Evolutionary conservation across 2,329 filamentous ascomycete species (phyloP).

Genomic region (Bipolaris cookei): DNA sequence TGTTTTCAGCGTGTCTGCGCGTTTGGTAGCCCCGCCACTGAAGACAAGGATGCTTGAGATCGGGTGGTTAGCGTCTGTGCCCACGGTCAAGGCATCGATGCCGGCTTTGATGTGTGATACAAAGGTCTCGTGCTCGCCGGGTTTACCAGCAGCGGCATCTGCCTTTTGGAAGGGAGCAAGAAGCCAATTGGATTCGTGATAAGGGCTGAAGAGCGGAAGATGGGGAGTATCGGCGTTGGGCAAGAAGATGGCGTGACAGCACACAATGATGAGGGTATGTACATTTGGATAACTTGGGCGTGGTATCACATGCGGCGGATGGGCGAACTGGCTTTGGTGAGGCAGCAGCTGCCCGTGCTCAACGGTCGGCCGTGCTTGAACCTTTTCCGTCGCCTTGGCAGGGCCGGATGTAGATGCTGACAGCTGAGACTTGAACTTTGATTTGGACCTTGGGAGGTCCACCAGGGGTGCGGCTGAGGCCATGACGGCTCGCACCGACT

Average conservation of each 20-base stretch:
- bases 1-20: constrained; percentile 35
- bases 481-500: constrained; percentile 28
- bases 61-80: constrained; percentile 49
- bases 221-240: constrained; percentile 34
- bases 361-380: constrained; percentile 8
- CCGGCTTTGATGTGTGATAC: constrained; percentile 75
- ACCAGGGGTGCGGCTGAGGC: constrained; percentile 38
- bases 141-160: constrained; percentile 48
- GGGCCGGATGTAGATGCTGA: constrained; percentile 16
- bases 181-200: constrained; percentile 60
- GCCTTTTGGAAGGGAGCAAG: constrained; percentile 74
- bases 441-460: constrained; percentile 42
- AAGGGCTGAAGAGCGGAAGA: constrained; percentile 39
- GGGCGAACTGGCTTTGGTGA: constrained; percentile 31
- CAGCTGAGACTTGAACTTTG: constrained; percentile 8
- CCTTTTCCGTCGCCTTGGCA: constrained; percentile 13
- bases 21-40: constrained; percentile 66
- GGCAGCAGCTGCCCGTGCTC: constrained; percentile 6
- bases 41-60: constrained; percentile 64
- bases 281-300: constrained; percentile 33
- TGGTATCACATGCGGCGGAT: constrained; percentile 40
- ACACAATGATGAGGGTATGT: constrained; percentile 73
- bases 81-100: constrained; percentile 58
- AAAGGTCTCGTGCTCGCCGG: constrained; percentile 79
- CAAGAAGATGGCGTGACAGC: constrained; percentile 80